These are phyloP conservation scores for Mallotus japonicus DNA, from an alignment of 441 rosid genomes.

Conservation along the genomic window DNA sequence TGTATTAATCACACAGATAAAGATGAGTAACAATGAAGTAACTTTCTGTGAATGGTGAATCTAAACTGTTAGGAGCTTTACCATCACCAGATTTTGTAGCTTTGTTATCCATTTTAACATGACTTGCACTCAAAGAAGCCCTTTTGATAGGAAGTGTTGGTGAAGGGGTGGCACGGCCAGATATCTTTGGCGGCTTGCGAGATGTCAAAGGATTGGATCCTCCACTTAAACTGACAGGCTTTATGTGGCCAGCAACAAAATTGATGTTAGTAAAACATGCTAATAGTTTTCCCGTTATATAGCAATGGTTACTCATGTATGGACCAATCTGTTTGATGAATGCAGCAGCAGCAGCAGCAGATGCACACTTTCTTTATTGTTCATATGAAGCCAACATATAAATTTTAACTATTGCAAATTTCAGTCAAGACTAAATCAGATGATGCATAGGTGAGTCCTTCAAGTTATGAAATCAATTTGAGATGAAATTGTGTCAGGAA, in stretches of 20 bases:
- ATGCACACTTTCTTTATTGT: not conserved
- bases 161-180: conserved; percentile 11
- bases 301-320: not conserved
- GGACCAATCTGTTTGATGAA: not conserved
- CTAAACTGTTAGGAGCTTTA: conserved; percentile 14
- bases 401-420: not conserved
- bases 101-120: conserved; percentile 25
- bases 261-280: conserved; percentile 18
- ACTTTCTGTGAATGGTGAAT: not conserved
- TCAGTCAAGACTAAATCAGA: conserved; percentile 1
- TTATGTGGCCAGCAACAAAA: conserved; percentile 13
- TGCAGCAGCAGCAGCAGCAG: conserved; percentile 1
- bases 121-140: conserved; percentile 26
- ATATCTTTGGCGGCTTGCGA: conserved; percentile 30
- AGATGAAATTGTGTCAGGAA: conserved; percentile 2
- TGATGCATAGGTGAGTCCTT: conserved; percentile 9
- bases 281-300: not conserved
- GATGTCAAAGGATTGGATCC: conserved; percentile 24
- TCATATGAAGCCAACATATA: not conserved
- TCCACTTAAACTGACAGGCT: conserved; percentile 26
- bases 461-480: not conserved
- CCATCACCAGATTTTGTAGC: conserved; percentile 31
- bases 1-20: conserved; percentile 21
- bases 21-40: not conserved
- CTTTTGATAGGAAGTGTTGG: conserved; percentile 26